Evolutionary conservation across 768 basidiomycete species (phyloP).

Genomic region (Tulasnella sp.): DNA sequence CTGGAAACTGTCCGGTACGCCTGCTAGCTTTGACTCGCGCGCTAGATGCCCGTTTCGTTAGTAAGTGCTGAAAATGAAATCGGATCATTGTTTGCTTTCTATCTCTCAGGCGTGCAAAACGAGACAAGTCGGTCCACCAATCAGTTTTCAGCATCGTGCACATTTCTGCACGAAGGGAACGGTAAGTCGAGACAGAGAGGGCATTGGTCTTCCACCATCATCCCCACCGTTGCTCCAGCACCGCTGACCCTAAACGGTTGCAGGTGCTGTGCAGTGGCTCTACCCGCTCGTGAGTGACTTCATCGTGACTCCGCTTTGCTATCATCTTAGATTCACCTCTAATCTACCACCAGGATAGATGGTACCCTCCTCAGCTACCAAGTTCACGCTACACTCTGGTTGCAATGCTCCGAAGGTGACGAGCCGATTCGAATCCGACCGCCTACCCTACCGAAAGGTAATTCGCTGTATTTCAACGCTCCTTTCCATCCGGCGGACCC

Average conservation of each 20-base stretch:
- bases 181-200: not conserved
- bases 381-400: not conserved
- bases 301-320: not conserved
- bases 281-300: not conserved
- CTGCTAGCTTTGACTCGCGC: not conserved
- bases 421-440: not conserved
- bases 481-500: not conserved
- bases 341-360: not conserved
- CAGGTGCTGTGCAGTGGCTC: not conserved
- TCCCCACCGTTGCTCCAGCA: not conserved
- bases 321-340: not conserved
- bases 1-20: slow-evolving; percentile 15
- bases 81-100: no score
- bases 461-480: not conserved
- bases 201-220: not conserved
- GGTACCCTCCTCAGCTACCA: not conserved
- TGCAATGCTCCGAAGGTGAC: not conserved
- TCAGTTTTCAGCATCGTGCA: not conserved
- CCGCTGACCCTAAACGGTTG: not conserved
- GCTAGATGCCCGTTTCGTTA: not conserved
- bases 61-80: not conserved
- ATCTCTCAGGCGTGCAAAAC: not conserved
- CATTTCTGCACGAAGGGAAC: not conserved
- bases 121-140: not conserved
- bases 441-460: not conserved